phyloP scores from a whole-genome alignment of 2,329 filamentous ascomycete genomes.

The Pseudogymnoascus sp. region DNA sequence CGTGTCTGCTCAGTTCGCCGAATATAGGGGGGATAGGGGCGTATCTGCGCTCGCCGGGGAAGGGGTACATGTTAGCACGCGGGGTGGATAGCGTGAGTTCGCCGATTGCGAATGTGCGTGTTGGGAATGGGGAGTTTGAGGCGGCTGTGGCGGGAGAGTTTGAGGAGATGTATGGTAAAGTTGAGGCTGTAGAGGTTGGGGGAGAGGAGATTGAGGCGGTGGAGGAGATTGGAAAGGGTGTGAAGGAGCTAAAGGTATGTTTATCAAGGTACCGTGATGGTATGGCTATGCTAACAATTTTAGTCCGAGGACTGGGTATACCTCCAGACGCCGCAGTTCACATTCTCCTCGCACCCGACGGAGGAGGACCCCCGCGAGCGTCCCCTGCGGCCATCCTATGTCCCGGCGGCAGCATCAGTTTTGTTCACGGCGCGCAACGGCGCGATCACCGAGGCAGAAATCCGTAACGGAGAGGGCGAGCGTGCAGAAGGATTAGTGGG shows the following conservation, averaged over 20 bases:
- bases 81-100: slow-evolving; percentile 91
- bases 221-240: slow-evolving; percentile 51
- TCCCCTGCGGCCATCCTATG: slow-evolving; percentile 39
- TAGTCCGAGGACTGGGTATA: slow-evolving; percentile 68
- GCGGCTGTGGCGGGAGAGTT: slow-evolving; percentile 58
- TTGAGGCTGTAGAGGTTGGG: slow-evolving; percentile 28
- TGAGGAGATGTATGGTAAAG: slow-evolving; percentile 50
- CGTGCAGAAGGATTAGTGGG: slow-evolving; percentile 6
- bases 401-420: slow-evolving; percentile 35
- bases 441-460: slow-evolving; percentile 15
- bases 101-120: slow-evolving; percentile 67
- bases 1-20: slow-evolving; percentile 70
- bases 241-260: slow-evolving; percentile 51
- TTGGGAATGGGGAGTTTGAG: slow-evolving; percentile 41
- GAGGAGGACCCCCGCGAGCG: slow-evolving; percentile 45
- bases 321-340: slow-evolving; percentile 78
- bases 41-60: slow-evolving; percentile 70
- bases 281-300: slow-evolving; percentile 20
- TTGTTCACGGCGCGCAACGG: slow-evolving; percentile 20
- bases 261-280: not conserved
- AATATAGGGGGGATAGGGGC: slow-evolving; percentile 61
- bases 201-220: slow-evolving; percentile 38
- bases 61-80: slow-evolving; percentile 65
- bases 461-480: not conserved
- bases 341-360: slow-evolving; percentile 53